Evolutionary conservation across 306 rosid species (phyloP).

Genomic region (Vachellia pachyceras): DNA sequence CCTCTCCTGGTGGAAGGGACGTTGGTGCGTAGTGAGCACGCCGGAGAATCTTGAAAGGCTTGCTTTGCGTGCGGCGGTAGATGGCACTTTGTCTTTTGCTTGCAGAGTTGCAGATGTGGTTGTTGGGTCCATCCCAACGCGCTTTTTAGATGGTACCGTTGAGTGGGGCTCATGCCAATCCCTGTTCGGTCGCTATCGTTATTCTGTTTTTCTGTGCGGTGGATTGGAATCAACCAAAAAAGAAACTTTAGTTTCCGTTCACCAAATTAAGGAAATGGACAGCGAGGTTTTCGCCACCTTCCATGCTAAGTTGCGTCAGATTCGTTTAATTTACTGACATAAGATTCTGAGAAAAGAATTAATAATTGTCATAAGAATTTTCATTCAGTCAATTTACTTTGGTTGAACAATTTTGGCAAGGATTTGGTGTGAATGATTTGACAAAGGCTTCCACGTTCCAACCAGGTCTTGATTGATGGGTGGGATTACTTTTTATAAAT

Average conservation of each 20-base stretch:
- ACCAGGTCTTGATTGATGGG: too few relatives aligned
- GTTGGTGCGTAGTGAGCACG: constrained; percentile 15
- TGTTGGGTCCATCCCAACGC: neutral
- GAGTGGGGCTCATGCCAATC: neutral
- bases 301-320: neutral
- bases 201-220: neutral
- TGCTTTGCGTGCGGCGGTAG: neutral
- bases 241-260: neutral
- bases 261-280: neutral
- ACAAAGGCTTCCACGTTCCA: neutral
- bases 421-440: neutral
- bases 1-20: neutral
- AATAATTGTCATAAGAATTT: neutral
- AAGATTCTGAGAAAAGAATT: neutral
- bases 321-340: neutral
- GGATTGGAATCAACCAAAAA: neutral
- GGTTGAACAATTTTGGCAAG: neutral
- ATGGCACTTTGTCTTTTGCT: too few relatives aligned
- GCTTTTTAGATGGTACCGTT: neutral
- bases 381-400: neutral
- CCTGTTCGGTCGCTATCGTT: neutral
- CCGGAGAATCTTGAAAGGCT: neutral
- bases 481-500: too few relatives aligned
- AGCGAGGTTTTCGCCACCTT: neutral
- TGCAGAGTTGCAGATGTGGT: too few relatives aligned